Conservation (phyloP, 305 asterid species). For the Lippia alba region DNA sequence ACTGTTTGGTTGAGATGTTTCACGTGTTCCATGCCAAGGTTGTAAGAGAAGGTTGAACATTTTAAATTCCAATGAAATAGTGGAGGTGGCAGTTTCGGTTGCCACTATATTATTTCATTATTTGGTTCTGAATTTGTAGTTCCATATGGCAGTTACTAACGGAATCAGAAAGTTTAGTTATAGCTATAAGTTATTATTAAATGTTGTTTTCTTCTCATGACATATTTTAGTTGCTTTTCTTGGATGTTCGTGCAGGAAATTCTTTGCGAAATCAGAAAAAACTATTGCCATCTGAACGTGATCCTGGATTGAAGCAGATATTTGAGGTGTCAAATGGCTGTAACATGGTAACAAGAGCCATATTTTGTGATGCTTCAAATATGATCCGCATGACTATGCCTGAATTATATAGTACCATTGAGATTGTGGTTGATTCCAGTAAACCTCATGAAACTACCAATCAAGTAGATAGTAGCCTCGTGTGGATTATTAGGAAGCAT, state of each 20-base stretch:
- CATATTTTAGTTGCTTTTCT: slow-evolving; percentile 22
- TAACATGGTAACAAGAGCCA: slow-evolving; percentile 51
- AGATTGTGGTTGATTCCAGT: slow-evolving; percentile 42
- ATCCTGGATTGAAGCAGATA: slow-evolving; percentile 68
- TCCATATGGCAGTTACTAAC: slow-evolving; percentile 8
- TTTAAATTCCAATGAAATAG: slow-evolving; percentile 17
- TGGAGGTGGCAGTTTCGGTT: neutral
- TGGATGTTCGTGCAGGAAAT: slow-evolving; percentile 57
- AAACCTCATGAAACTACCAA: slow-evolving; percentile 34
- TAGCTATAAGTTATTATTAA: too few relatives aligned
- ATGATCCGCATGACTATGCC: slow-evolving; percentile 51
- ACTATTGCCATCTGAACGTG: slow-evolving; percentile 37
- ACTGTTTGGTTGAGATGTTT: slow-evolving; percentile 75
- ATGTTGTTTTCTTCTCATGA: neutral
- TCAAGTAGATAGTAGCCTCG: slow-evolving; percentile 48
- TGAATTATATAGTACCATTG: slow-evolving; percentile 41
- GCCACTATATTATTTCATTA: neutral
- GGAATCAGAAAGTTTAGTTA: too few relatives aligned
- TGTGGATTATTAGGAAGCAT: slow-evolving; percentile 58
- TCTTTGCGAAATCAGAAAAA: slow-evolving; percentile 36
- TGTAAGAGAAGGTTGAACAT: slow-evolving; percentile 65
- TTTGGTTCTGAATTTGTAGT: slow-evolving; percentile 8
- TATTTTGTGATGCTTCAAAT: slow-evolving; percentile 58
- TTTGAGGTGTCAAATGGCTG: slow-evolving; percentile 48
- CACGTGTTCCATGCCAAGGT: slow-evolving; percentile 64